Conservation (phyloP, 768 basidiomycete genomes). For the Suillus fuscotomentosus region DNA sequence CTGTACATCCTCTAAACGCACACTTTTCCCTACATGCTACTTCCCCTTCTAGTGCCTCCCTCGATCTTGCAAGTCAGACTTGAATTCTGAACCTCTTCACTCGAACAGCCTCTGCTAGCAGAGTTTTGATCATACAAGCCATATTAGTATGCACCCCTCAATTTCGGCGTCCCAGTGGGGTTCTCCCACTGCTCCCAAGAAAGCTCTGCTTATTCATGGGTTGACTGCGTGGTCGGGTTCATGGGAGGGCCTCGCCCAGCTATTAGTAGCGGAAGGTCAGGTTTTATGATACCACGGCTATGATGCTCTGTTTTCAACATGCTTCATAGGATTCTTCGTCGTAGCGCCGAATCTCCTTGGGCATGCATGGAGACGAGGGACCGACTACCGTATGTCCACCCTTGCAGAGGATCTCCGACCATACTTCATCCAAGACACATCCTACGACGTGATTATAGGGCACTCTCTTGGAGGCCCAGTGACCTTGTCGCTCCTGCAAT, state of each 20-base stretch:
- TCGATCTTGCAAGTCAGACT: not conserved
- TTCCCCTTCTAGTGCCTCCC: not conserved
- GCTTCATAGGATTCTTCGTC: conserved; percentile 16
- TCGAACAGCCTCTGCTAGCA: too few species aligned
- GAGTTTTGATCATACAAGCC: not conserved
- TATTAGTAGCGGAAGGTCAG: conserved; percentile 17
- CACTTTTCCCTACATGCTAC: not conserved
- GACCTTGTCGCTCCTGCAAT: conserved; percentile 14
- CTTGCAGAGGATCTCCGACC: conserved; percentile 14
- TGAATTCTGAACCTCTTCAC: not conserved
- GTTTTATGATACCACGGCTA: not conserved
- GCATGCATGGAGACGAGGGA: conserved; percentile 11
- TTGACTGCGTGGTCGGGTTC: conserved; percentile 15
- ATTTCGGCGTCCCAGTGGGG: conserved; percentile 16
- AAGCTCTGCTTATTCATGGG: conserved; percentile 16
- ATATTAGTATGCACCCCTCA: not conserved
- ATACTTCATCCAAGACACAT: conserved; percentile 8
- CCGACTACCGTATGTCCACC: conserved; percentile 9
- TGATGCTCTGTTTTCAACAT: not conserved
- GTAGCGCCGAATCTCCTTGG: conserved; percentile 19
- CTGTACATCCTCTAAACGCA: not conserved
- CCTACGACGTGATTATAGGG: conserved; percentile 18
- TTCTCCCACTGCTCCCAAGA: conserved; percentile 12
- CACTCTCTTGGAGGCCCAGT: conserved; percentile 18
- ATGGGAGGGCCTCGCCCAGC: conserved; percentile 16